Conservation (phyloP, 2,329 filamentous ascomycete species). For the Diplodia corticola region DNA sequence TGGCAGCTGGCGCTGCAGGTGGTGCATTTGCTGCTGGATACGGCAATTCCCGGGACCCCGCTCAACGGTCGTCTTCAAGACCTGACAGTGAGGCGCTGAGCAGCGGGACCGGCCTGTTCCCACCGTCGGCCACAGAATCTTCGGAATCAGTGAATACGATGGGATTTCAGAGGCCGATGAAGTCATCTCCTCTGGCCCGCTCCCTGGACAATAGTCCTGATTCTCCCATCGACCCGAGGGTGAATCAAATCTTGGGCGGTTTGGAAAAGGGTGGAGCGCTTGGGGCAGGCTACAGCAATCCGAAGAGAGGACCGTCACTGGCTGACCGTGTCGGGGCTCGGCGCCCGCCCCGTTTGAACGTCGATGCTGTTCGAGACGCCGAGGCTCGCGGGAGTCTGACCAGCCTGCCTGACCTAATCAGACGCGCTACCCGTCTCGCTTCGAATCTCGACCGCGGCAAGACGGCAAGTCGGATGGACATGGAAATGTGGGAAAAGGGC, state of each 20-base stretch:
- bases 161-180: conserved; percentile 25
- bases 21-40: conserved; percentile 30
- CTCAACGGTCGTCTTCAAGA: conserved; percentile 26
- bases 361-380: conserved; percentile 77
- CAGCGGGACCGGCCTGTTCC: conserved; percentile 37
- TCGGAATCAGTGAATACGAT: conserved; percentile 37
- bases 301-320: conserved; percentile 34
- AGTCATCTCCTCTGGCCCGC: neutral
- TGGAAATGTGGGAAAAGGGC: conserved; percentile 49
- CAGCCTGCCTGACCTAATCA: conserved; percentile 87
- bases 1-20: conserved; percentile 23
- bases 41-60: conserved; percentile 24
- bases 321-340: conserved; percentile 45
- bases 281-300: conserved; percentile 34
- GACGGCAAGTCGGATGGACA: conserved; percentile 60
- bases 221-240: conserved; percentile 26
- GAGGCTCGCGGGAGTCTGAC: conserved; percentile 88
- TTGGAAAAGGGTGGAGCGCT: conserved; percentile 38
- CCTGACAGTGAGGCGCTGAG: conserved; percentile 32
- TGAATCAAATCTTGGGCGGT: conserved; percentile 31
- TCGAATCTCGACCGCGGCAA: conserved; percentile 83
- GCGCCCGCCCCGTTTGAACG: conserved; percentile 72
- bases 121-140: conserved; percentile 32
- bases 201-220: conserved; percentile 11
- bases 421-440: conserved; percentile 80